A percentile compares a stretch with the other conserved stretches of the same genome.
These are phyloP conservation scores for Rhodosporidiobolus sp. DNA, from an alignment of 768 basidiomycete genomes.

Conservation along the genomic window DNA sequence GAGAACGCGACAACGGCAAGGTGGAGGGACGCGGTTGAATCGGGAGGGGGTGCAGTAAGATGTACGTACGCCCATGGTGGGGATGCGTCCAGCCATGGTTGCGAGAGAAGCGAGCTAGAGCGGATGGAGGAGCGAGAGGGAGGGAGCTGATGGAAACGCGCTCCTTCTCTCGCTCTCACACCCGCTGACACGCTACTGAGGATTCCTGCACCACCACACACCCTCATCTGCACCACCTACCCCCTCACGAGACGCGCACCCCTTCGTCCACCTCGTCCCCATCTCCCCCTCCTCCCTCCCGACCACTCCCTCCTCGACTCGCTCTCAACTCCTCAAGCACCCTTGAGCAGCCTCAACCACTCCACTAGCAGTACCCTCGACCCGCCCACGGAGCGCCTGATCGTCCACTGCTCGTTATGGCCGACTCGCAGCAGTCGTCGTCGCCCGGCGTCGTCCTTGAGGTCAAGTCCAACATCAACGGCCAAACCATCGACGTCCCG, in stretches of 20 bases:
- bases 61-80: conserved; percentile 31
- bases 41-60: background rate
- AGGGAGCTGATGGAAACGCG: background rate
- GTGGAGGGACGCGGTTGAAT: background rate
- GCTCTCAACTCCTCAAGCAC: no score
- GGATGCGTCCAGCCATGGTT: conserved; percentile 40
- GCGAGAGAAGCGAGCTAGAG: background rate
- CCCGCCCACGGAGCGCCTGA: background rate
- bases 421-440: background rate
- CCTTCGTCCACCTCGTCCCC: no score
- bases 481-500: conserved; percentile 85
- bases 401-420: background rate
- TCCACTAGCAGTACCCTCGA: no score
- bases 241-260: no score
- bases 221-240: no score
- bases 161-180: background rate
- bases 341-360: no score
- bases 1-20: background rate
- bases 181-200: no score
- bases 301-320: no score
- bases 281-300: no score
- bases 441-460: conserved; percentile 9
- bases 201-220: no score
- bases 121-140: background rate
- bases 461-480: background rate